Evolutionary conservation across 495 filamentous ascomycete genomes (phyloP), one percentile per base, ranked within the genome.

Genomic region (Letharia lupina): DNA sequence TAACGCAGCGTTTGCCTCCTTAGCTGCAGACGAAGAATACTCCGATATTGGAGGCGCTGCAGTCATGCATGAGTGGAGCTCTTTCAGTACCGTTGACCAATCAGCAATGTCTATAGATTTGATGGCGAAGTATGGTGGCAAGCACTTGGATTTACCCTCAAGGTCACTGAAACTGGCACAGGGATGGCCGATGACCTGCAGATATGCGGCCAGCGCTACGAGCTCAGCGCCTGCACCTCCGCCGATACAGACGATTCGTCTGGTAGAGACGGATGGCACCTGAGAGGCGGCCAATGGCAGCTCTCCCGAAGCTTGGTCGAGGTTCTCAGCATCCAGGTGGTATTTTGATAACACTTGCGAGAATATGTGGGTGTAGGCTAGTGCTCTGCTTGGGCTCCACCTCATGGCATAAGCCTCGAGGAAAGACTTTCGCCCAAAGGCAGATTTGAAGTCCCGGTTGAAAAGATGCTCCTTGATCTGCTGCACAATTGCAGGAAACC

Each of bases 191-290:
- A 33, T 62, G 3, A 37, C 40, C n/a, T 66, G 41, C 58, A 57
- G 59, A n/a, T 56, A 65, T 37, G 63, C 88, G 12, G 82, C 91
- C 35, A 93, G 77, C 42, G 88, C 91, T 35, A 89, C 86, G 45
- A 92, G 78, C 76, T 98, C 94, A 18, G 92, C 92, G 0, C 88
- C 88, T 2, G 91, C 91, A 45, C 91, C 91, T 48, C 91, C 94
- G 50, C 94, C 94, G 71, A 98, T 83, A 70, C 86, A 89, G 18
- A 90, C 81, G 9, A 89, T 74, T 59, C 78, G 54, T 5, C 41
- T 60, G 54, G 40, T 45, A 10, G 56, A 59, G 47, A 44, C 47
- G 18, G 37, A 23, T 48, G 50, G 63, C 28, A 45, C 33, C 20
- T 65, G 41, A 65, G 54, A 57, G 33, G 33, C 18, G 31, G 54